Evolutionary conservation across 176 grass and related monocot genomes (phyloP).

Genomic region (Elymus sibiricus): DNA sequence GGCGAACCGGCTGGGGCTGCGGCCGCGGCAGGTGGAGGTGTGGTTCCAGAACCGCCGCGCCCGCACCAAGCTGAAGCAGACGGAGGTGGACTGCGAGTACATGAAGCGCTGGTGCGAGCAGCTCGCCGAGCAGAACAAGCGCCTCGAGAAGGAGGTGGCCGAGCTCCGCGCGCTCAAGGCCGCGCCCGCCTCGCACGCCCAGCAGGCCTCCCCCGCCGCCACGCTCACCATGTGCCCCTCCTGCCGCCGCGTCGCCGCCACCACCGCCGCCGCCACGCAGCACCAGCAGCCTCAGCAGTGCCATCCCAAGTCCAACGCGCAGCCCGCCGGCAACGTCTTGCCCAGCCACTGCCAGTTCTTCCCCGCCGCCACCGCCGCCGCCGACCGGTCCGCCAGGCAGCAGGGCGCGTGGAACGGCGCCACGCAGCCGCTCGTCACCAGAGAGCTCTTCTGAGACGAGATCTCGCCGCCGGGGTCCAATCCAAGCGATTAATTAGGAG

Average conservation of each 20-base stretch:
- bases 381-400: slow-evolving; percentile 18
- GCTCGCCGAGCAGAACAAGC: slow-evolving; percentile 85
- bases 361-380: slow-evolving; percentile 27
- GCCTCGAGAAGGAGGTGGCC: slow-evolving; percentile 86
- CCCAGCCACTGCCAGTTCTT: slow-evolving; percentile 65
- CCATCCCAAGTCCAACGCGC: not conserved
- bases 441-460: slow-evolving; percentile 41
- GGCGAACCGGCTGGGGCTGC: slow-evolving; percentile 61
- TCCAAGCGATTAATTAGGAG: slow-evolving; percentile 16
- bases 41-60: slow-evolving; percentile 98
- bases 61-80: slow-evolving; percentile 92
- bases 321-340: not conserved
- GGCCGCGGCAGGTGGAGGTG: slow-evolving; percentile 91
- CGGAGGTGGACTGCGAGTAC: slow-evolving; percentile 97
- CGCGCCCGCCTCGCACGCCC: slow-evolving; percentile 15
- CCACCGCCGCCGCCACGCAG: not conserved
- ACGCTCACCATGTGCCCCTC: slow-evolving; percentile 91
- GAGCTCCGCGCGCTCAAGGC: slow-evolving; percentile 83
- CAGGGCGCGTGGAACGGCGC: slow-evolving; percentile 49
- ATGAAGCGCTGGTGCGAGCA: slow-evolving; percentile 94
- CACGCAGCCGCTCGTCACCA: slow-evolving; percentile 36
- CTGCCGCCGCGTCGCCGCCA: slow-evolving; percentile 67
- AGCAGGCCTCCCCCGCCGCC: slow-evolving; percentile 40
- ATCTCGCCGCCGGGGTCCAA: not conserved
- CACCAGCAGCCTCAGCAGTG: slow-evolving; percentile 4